Evolutionary conservation across 2,329 filamentous ascomycete species (phyloP).

Genomic region (Curvularia eragrostidis): DNA sequence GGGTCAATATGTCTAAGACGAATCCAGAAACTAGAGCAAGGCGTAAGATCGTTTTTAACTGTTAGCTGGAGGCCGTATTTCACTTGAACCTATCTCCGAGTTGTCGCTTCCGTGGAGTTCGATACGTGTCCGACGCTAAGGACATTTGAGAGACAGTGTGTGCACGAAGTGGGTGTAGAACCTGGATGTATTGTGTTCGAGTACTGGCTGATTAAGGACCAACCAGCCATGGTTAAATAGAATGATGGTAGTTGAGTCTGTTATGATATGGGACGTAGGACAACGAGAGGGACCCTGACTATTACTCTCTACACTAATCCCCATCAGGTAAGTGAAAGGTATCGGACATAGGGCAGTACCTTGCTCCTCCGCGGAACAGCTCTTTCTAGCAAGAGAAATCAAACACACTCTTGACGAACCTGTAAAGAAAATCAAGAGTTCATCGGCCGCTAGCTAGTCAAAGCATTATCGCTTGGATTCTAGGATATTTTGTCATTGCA

Average conservation of each 20-base stretch:
- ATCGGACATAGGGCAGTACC: no score
- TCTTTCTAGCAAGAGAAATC: no score
- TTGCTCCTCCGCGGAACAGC: no score
- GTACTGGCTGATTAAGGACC: not conserved
- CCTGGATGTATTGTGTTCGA: not conserved
- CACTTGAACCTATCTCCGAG: not conserved
- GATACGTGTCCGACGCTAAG: not conserved
- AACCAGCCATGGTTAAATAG: not conserved
- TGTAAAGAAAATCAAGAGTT: not conserved
- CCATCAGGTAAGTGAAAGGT: not conserved
- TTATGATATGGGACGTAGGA: not conserved
- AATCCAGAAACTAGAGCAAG: not conserved
- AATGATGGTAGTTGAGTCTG: not conserved
- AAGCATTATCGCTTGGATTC: not conserved
- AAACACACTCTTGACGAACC: no score
- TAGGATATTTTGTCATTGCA: no score
- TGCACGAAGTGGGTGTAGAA: not conserved
- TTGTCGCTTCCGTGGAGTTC: not conserved
- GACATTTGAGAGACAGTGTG: not conserved
- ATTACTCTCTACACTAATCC: not conserved
- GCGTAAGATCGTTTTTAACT: not conserved
- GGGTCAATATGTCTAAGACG: not conserved
- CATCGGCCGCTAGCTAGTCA: not conserved
- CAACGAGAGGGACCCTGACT: not conserved
- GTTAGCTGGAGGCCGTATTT: no score